Evolutionary conservation across 2,329 filamentous ascomycete genomes (phyloP).

Genomic region (Penicillium nordicum): DNA sequence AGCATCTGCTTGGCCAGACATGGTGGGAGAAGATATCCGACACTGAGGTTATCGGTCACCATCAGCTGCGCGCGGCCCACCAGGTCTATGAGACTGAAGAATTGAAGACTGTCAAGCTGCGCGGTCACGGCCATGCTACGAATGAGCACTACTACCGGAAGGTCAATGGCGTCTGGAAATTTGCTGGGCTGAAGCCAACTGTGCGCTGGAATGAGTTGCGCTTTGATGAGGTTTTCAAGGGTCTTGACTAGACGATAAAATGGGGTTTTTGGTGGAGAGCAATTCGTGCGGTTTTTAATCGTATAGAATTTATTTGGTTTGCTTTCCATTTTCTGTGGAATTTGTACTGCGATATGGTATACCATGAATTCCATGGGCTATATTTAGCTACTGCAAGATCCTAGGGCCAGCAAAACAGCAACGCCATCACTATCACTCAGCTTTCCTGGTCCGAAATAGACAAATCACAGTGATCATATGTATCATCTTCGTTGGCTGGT

Average conservation of each 20-base stretch:
- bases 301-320: background rate
- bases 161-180: constrained; percentile 60
- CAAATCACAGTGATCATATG: background rate
- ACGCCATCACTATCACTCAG: background rate
- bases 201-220: constrained; percentile 59
- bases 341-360: background rate
- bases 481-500: background rate
- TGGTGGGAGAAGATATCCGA: constrained; percentile 58
- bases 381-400: background rate
- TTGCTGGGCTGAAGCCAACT: constrained; percentile 54
- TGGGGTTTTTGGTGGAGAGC: background rate
- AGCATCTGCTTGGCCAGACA: constrained; percentile 61
- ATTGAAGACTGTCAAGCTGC: constrained; percentile 50
- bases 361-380: background rate
- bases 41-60: constrained; percentile 58
- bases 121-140: constrained; percentile 59
- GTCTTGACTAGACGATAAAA: constrained; percentile 10
- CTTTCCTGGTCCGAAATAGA: background rate
- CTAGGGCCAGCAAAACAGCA: background rate
- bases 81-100: constrained; percentile 57
- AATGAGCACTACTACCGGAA: constrained; percentile 59
- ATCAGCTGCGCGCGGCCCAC: constrained; percentile 61
- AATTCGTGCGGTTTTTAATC: background rate
- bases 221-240: constrained; percentile 54
- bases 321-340: background rate